Evolutionary conservation across 345 rosid species (phyloP).

Genomic region (Murraya paniculata): DNA sequence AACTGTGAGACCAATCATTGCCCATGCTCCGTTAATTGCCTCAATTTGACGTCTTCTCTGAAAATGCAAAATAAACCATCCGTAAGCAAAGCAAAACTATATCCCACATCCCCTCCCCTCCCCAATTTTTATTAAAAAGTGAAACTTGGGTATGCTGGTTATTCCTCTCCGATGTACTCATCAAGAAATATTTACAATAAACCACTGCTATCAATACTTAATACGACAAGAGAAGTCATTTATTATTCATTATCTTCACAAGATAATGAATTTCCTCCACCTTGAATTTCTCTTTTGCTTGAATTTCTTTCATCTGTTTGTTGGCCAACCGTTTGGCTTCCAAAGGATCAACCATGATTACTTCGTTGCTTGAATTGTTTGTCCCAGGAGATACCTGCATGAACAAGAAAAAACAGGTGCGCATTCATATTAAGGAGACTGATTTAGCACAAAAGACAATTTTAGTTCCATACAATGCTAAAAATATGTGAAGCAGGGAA

Average conservation of each 20-base stretch:
- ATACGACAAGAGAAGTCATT: not conserved
- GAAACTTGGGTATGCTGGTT: not conserved
- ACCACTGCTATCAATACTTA: not conserved
- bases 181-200: not conserved
- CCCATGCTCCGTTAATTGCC: slow-evolving; percentile 94
- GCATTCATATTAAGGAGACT: not conserved
- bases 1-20: slow-evolving; percentile 78
- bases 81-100: not conserved
- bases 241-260: not conserved
- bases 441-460: not conserved
- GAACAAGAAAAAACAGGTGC: not conserved
- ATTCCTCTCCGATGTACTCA: not conserved
- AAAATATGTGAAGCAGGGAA: not conserved
- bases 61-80: slow-evolving; percentile 1
- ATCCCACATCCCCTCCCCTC: not conserved
- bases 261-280: slow-evolving; percentile 24
- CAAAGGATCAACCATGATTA: slow-evolving; percentile 87
- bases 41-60: slow-evolving; percentile 79
- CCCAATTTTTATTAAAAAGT: not conserved
- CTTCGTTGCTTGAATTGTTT: slow-evolving; percentile 30
- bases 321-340: slow-evolving; percentile 85
- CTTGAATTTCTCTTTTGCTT: slow-evolving; percentile 62
- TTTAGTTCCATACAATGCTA: not conserved
- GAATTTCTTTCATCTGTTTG: slow-evolving; percentile 64
- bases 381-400: slow-evolving; percentile 45